Evolutionary conservation across 169 alveolate genomes (phyloP).

Genomic region (Perkinsus olseni): DNA sequence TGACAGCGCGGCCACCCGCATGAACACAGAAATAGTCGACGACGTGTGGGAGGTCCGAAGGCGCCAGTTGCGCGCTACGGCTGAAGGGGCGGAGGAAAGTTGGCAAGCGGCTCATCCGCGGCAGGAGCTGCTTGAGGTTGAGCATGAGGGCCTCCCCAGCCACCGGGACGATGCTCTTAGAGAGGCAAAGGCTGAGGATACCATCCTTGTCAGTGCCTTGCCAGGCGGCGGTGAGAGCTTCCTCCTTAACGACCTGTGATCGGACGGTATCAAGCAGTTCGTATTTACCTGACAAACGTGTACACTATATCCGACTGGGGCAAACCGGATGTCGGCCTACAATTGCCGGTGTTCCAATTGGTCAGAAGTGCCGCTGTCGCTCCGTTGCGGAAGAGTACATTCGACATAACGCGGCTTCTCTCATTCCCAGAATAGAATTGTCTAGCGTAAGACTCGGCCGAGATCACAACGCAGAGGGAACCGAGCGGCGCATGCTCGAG

Average conservation of each 20-base stretch:
- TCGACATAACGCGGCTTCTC: neutral
- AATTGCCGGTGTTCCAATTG: neutral
- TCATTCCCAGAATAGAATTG: slow-evolving; percentile 7
- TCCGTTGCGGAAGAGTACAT: neutral
- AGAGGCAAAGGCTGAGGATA: neutral
- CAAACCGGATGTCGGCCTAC: neutral
- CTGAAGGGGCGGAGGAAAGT: neutral
- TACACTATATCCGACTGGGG: neutral
- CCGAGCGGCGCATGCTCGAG: neutral
- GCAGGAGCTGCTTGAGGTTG: slow-evolving; percentile 7
- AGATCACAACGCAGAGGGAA: neutral
- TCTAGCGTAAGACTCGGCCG: neutral
- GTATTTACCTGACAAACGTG: neutral
- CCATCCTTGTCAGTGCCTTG: slow-evolving; percentile 3
- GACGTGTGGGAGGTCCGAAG: neutral
- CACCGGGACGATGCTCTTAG: slow-evolving; percentile 6
- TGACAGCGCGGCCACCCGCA: slow-evolving; percentile 15
- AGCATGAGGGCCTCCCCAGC: slow-evolving; percentile 9
- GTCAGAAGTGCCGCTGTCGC: neutral
- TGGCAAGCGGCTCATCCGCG: neutral
- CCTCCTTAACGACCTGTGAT: neutral
- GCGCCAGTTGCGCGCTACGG: neutral
- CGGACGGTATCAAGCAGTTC: slow-evolving; percentile 5
- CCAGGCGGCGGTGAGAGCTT: neutral
- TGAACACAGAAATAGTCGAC: slow-evolving; percentile 15